Base-by-base conservation (phyloP, 352 stramenopile genomes). In the Globisporangium camurandrum region DNA sequence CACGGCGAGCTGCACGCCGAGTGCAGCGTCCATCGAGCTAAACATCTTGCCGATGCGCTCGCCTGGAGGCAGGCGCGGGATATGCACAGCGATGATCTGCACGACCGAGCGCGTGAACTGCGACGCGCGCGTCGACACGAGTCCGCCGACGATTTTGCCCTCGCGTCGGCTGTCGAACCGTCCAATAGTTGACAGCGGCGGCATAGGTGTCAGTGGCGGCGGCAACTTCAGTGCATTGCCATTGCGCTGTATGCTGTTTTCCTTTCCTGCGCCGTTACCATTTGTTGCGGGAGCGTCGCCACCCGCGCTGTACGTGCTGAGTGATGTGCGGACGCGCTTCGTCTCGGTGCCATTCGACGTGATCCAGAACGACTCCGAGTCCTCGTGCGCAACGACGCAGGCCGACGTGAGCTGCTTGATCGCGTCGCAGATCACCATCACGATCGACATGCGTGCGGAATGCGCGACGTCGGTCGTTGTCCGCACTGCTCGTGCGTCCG, bases 1-100 rank as follows among this genome's bases (percentile, higher is more conserved):
- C 27, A 70, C 59, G 38, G 76, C 66, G 4, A 89, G 61, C 41
- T 81, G 71, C 33, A 89, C 47, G 20, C 78, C 78, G 23, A 89
- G 50, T 17, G 69, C 48, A 9, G 53, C 61, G 51, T 84, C 72
- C 43, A 84, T 45, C 9, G 70, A 71, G 58, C 60, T 82, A 43
- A 62, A 76, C 61, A 71, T 78, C 59, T 27, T 66, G 14, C 58
- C 66, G 16, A 64, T 26, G n/a, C 50, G 56, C 44, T 72, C 59
- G 38, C 51, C 49, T 1, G 47, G 33, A 1, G 44, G 54, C 49
- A 66, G 39, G 26, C 56, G 64, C 4, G 56, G 22, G n/a, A 85
- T 70, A 1, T 53, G 72, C 44, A 88, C 54, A 34, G 62, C 59
- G 36, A 77, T 66, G 37, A 77, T 60, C 33, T 61, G 68, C 58